Evolutionary conservation across 352 stramenopile species (phyloP), one percentile per base, ranked within the genome.

Genomic region (Phytophthora ohioensis): DNA sequence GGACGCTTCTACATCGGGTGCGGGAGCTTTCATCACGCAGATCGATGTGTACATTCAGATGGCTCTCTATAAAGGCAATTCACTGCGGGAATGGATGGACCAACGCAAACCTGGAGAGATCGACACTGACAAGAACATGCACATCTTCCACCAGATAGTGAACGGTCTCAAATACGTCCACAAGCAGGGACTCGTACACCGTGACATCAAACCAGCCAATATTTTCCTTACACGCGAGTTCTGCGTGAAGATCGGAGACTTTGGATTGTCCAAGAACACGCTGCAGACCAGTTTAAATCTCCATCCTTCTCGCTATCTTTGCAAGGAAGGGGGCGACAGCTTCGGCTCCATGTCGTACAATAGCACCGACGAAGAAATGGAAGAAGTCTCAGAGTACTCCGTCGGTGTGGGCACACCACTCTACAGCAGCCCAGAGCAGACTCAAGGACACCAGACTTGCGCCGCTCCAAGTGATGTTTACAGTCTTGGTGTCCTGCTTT

Each of bases 41-140:
- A 93, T 95, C 52, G 85, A 95, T 34, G 82, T 97, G 49, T 95
- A 95, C 73, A 97, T 97, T 51, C 91, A 98, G 73, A 98, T 98
- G 95, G 92, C 98, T 45, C 92, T 97, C 35, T 99, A 98, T 64
- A 80, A 97, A 48, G 80, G 88, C 42, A 96, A 95, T 34, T 98
- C 96, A 5, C 78, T 95, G 31, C 82, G 87, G 49, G 77, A 92
- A 36, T 95, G 86, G 86, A 81, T 95, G 48, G 81, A 91, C 1
- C 73, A 87, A 46, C 86, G 86, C 5, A 69, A 69, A 9, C 5
- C 69, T 59, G 58, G 53, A 3, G 55, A 61, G 8, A 68, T 93
- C 13, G 72, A 91, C 45, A 36, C 60, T 0, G 48, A 13, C 1
- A 81, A 91, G 39, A 91, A 88, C 46, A 93, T 93, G 55, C 72